phyloP scores from a whole-genome alignment of 2,329 filamentous ascomycete genomes.

The Rhynchosporium secalis region DNA sequence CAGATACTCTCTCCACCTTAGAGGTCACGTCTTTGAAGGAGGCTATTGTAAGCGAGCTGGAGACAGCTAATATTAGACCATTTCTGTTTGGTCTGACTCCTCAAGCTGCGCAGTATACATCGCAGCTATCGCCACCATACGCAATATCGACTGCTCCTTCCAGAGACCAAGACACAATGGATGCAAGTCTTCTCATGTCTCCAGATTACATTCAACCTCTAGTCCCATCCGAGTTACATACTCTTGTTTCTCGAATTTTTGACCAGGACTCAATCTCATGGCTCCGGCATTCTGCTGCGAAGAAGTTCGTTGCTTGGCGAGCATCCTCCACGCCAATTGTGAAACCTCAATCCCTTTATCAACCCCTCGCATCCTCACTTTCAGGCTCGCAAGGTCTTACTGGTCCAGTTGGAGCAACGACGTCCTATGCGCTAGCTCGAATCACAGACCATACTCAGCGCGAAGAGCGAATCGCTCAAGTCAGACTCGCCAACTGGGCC shows the following conservation, averaged over 20 bases:
- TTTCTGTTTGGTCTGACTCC: slow-evolving; percentile 59
- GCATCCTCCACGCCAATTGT: slow-evolving; percentile 41
- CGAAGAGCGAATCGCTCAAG: slow-evolving; percentile 62
- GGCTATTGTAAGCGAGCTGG: slow-evolving; percentile 56
- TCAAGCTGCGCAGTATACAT: slow-evolving; percentile 24
- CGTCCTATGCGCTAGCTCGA: slow-evolving; percentile 60
- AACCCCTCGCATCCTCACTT: slow-evolving; percentile 37
- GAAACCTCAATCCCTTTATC: slow-evolving; percentile 41
- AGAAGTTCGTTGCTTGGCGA: slow-evolving; percentile 77
- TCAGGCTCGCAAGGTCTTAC: slow-evolving; percentile 32
- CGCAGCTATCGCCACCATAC: slow-evolving; percentile 55
- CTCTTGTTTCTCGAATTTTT: slow-evolving; percentile 73
- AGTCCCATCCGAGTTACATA: slow-evolving; percentile 68
- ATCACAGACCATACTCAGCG: slow-evolving; percentile 59
- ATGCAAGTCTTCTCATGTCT: slow-evolving; percentile 90
- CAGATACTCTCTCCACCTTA: slow-evolving; percentile 65
- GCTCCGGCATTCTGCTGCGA: slow-evolving; percentile 78
- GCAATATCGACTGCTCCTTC: slow-evolving; percentile 74
- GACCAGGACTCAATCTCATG: slow-evolving; percentile 75
- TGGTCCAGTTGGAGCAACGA: slow-evolving; percentile 38
- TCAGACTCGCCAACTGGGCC: slow-evolving; percentile 81
- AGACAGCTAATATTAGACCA: slow-evolving; percentile 56
- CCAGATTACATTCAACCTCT: slow-evolving; percentile 86
- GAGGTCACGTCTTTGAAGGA: slow-evolving; percentile 61
- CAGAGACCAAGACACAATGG: slow-evolving; percentile 79